These are phyloP conservation scores for Xerocomus minutiporus DNA, from an alignment of 1,284 basidiomycete species.

Conservation along the genomic window DNA sequence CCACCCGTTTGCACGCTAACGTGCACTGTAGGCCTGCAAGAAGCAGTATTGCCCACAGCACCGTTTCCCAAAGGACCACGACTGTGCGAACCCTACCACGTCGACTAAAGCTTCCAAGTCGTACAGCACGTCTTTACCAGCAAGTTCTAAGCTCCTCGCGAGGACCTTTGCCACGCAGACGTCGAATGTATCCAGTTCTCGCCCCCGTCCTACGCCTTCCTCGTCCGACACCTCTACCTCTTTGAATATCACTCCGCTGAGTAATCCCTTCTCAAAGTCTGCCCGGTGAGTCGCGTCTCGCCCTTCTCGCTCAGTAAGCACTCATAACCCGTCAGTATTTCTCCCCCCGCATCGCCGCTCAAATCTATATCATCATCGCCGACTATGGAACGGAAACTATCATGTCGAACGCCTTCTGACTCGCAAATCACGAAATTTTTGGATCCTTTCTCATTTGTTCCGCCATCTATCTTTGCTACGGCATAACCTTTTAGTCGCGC, in stretches of 20 bases:
- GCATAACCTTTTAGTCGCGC: constrained; percentile 63
- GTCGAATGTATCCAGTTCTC: constrained; percentile 11
- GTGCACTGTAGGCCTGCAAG: constrained; percentile 50
- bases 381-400: constrained; percentile 8
- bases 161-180: constrained; percentile 6
- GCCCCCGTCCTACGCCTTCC: constrained; percentile 7
- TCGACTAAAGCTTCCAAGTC: constrained; percentile 13
- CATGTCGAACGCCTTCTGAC: constrained; percentile 22
- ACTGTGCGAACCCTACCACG: constrained; percentile 38
- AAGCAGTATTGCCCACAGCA: constrained; percentile 69
- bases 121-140: constrained; percentile 3
- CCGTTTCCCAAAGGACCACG: constrained; percentile 67
- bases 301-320: constrained; percentile 44
- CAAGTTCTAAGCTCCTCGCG: constrained; percentile 7
- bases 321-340: constrained; percentile 61
- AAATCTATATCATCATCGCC: constrained; percentile 12
- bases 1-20: constrained; percentile 5
- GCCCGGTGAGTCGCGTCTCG: constrained; percentile 56
- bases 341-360: constrained; percentile 22
- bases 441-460: constrained; percentile 51
- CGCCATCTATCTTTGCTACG: constrained; percentile 58
- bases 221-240: constrained; percentile 11
- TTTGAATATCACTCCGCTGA: constrained; percentile 17
- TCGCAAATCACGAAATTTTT: constrained; percentile 30
- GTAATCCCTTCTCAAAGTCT: constrained; percentile 59